Evolutionary conservation across 2,329 filamentous ascomycete genomes (phyloP), one percentile per base, ranked within the genome.

Genomic region (Gliomastix tumulicola): DNA sequence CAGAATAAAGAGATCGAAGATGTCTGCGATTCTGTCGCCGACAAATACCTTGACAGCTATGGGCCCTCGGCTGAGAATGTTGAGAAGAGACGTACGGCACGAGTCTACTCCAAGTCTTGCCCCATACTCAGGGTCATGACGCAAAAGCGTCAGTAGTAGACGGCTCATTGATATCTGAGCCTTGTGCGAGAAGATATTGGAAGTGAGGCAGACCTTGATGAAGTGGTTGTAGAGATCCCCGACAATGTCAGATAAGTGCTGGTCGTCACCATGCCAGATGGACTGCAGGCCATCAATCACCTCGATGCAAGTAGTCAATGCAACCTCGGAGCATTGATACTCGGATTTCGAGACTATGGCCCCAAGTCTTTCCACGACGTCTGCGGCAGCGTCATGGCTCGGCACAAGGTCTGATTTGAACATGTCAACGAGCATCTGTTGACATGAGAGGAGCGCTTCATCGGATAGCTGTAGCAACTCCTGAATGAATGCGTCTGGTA

Each of bases 1-100:
- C 2, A 96, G 69, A n/a, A 89, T 71, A 50, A 85, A 97, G 3
- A 85, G 71, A 11, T 79, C 74, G 55, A 98, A 98, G 19, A 98
- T 69, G 6, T 68, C 66, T 1, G 87, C 76, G 15, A 97, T 65
- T 4, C 73, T 71, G 38, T 76, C 67, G 0, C 84, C 82, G 36
- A 95, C 75, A 41, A 74, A 76, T 50, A 84, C 88, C 50, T 94
- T 92, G 32, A 92, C 82, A 10, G 68, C 58, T 49, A 90, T 76
- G 36, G 76, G 68, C 1, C 82, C 79, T 12, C 73, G 66, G 30
- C 73, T 65, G 7, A 97, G 65, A 17, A 97, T 76, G 10, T 70
- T 71, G 38, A 97, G 79, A 4, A 97, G 69, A 34, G 75, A 84
- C 8, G 84, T 87, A 43, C 86, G 68, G 34, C 68, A 70, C 7